These are phyloP conservation scores for Ustilago bromivora DNA, from an alignment of 1,284 basidiomycete genomes.

Conservation along the genomic window DNA sequence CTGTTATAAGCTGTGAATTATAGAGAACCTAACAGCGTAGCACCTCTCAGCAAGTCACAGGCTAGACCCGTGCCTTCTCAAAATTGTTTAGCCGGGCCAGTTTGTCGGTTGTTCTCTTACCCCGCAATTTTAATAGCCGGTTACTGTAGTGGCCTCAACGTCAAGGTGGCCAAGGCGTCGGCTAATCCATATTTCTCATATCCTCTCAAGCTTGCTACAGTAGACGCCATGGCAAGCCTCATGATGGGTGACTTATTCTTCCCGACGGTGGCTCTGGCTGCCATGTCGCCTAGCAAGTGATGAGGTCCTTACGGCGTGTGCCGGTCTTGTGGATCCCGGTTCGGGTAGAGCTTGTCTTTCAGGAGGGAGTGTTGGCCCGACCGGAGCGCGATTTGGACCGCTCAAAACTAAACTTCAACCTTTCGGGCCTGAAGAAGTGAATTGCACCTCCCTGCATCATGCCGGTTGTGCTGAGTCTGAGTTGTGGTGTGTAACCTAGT, in stretches of 20 bases:
- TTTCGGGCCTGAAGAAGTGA: background rate
- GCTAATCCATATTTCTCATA: conserved; percentile 19
- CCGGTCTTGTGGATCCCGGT: conserved; percentile 1
- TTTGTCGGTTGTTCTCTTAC: conserved; percentile 13
- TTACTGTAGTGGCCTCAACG: background rate
- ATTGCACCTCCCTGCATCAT: background rate
- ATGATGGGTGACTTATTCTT: background rate
- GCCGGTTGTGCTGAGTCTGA: background rate
- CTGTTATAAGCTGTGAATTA: background rate
- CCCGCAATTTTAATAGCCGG: conserved; percentile 21
- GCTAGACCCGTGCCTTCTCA: background rate
- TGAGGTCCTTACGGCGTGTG: background rate
- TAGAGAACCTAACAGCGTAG: background rate
- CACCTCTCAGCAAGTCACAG: background rate
- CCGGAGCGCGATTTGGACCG: conserved; percentile 21
- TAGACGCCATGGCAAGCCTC: background rate
- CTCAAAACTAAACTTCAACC: background rate
- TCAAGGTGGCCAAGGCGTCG: conserved; percentile 27
- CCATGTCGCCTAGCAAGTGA: background rate
- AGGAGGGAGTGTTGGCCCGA: conserved; percentile 17
- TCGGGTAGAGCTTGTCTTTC: background rate
- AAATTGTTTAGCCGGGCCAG: conserved; percentile 12
- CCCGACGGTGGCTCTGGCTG: background rate
- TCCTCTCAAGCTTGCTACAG: background rate
- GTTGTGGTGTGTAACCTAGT: background rate